Base-by-base conservation (phyloP, 2,329 filamentous ascomycete genomes). In the Curvularia verruculosa region DNA sequence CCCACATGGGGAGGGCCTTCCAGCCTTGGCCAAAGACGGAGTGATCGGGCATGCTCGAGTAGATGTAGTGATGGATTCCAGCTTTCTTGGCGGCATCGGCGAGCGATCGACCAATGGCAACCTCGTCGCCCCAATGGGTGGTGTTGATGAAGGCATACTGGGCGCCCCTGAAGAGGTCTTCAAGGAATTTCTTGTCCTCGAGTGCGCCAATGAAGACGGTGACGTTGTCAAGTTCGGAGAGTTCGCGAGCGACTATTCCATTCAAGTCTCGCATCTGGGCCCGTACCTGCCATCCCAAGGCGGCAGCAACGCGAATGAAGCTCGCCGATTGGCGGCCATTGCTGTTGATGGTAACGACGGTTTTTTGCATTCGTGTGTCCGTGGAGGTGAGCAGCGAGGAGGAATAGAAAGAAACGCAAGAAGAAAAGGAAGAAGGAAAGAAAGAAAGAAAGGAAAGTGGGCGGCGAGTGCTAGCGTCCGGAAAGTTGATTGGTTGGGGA, bases 141-240 rank as follows among this genome's bases (percentile, higher is more conserved):
- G 95, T 99, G 80, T 99, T 99, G 81, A 98, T 92, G 77, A 98
- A 99, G 58, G 95, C 95, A 49, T 96, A 84, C 67, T 96, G 89
- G 21, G 91, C 89, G 60, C 91, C 92, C 36, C 84, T 81, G 82
- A 98, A 98, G 19, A 98, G 83, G 64, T 89, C 84, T 52, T 85
- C 83, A 71, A 96, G 89, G 64, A 96, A 82, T 67, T 87, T 83
- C 73, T 92, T 91, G 70, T 94, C 86, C 61, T 89, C 85, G 60
- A 89, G 70, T 73, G 85, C 62, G 76, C 90, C 81, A 82, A 89
- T 78, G 80, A 87, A 79, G 48, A 88, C 83, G 49, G 89, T 90
- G 69, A 96, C 89, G 77, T 96, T 96, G 49, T 91, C 89, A 54
- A 97, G 87, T 34, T 84, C 84, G 31, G 87, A 85, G 39, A 98